Conservation (phyloP, 345 rosid genomes). For the Eucalyptus dawsonii region DNA sequence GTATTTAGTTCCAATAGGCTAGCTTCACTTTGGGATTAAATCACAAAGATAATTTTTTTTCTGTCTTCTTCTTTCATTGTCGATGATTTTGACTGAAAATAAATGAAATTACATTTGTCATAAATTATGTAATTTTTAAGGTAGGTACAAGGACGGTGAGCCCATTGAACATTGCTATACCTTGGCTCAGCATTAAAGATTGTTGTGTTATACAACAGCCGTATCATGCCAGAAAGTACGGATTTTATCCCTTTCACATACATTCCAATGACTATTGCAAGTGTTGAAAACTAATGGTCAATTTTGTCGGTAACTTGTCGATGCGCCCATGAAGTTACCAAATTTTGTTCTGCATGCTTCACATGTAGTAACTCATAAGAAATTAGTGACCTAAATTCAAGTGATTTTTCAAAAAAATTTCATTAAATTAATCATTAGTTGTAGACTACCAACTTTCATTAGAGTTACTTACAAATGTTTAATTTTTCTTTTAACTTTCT, state of each 20-base stretch:
- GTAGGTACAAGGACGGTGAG: not conserved
- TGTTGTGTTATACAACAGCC: not conserved
- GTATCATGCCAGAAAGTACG: not conserved
- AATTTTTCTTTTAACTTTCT: not conserved
- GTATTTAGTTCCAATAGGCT: not conserved
- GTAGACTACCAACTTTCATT: not conserved
- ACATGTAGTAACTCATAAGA: not conserved
- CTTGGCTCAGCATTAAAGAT: not conserved
- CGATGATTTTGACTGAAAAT: not conserved
- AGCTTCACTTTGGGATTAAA: not conserved
- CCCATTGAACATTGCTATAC: not conserved
- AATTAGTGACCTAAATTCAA: not conserved
- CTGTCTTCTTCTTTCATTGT: not conserved
- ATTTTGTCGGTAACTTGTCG: not conserved
- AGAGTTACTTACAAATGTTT: not conserved
- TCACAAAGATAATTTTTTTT: not conserved
- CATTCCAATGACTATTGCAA: not conserved
- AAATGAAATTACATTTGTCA: not conserved
- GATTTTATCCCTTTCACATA: not conserved
- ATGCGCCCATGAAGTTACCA: not conserved
- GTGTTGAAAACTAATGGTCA: not conserved
- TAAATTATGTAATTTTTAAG: not conserved
- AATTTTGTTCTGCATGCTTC: not conserved
- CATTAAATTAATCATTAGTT: not conserved
- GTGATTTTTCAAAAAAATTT: accelerated